Evolutionary conservation across 164 flowering plant species (phyloP), one percentile per base, ranked within the genome.

Genomic region (Vitis rotundifolia): DNA sequence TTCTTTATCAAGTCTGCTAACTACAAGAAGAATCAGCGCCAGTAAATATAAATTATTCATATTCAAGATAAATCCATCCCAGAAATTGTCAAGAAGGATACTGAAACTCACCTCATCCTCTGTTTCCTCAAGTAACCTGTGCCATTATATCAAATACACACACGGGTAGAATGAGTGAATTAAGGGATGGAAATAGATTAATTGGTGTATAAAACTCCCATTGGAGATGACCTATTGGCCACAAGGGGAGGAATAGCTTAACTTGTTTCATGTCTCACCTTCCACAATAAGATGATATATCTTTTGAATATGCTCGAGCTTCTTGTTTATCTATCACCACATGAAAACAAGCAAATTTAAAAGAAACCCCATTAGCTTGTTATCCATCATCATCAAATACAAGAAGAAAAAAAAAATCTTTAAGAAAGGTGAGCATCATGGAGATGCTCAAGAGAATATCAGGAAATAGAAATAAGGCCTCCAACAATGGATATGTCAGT

Each of bases 61-160:
- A 28, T 10, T 9, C 4, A n/a, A 37, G 12, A 15, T 12, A 49
- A 11, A 63, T 19, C 1, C 5, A 37, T 9, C 57, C 28, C 13
- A 56, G 28, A 67, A 47, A 22, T 28, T 13, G 52, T 26, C 8
- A 19, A 31, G 12, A 60, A 73, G 54, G 14, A 60, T 16, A 51
- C 16, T 18, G 9, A n/a, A 52, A 63, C 85, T 82, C 61, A 88
- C 99, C 83, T 88, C 91, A 73, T 95, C 99, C 84, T 95, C 99
- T 58, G 97, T 91, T 76, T 91, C 93, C 82, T 95, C 99, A 60
- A 95, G 91, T 77, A 95, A 86, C 89, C 99, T 95, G 74, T 58
- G 22, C 57, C 70, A 79, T 47, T 22, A 31, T 70, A 73, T 54
- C 54, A 64, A 10, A 62, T 28, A 60, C 69, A 22, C 26, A 22